Evolutionary conservation across 1,284 basidiomycete species (phyloP).

Genomic region (Quambalaria eucalypti): DNA sequence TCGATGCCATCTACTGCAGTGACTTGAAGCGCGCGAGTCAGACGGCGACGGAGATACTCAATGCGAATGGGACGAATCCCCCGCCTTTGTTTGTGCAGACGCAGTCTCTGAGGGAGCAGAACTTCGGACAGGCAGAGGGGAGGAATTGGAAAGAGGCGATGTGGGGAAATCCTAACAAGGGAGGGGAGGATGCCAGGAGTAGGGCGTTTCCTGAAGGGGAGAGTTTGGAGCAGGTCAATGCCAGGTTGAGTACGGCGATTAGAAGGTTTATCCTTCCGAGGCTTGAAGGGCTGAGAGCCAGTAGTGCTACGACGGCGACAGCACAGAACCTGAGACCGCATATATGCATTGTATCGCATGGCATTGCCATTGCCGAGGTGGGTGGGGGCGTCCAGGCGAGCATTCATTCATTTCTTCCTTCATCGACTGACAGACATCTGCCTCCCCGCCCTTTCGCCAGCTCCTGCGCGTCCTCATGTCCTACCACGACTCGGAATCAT

Average conservation of each 20-base stretch:
- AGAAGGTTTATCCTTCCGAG: slow-evolving; percentile 59
- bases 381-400: no score
- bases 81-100: slow-evolving; percentile 54
- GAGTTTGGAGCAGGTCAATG: slow-evolving; percentile 60
- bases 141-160: slow-evolving; percentile 53
- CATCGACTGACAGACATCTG: background rate
- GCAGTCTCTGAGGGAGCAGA: slow-evolving; percentile 48
- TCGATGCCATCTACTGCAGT: slow-evolving; percentile 68
- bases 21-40: slow-evolving; percentile 66
- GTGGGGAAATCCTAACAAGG: slow-evolving; percentile 14
- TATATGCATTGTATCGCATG: slow-evolving; percentile 63
- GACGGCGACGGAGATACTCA: slow-evolving; percentile 60
- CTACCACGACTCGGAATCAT: slow-evolving; percentile 16
- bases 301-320: no score
- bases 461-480: slow-evolving; percentile 31
- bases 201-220: slow-evolving; percentile 66
- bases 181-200: slow-evolving; percentile 48
- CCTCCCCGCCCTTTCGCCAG: background rate
- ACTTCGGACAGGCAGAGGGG: slow-evolving; percentile 67
- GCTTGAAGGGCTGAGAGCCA: slow-evolving; percentile 46
- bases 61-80: slow-evolving; percentile 50
- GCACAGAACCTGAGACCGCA: no score
- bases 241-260: slow-evolving; percentile 57
- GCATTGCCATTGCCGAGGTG: slow-evolving; percentile 61
- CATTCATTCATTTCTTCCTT: no score